Evolutionary conservation across 345 rosid species (phyloP).

Genomic region (Eucalyptus virginea): DNA sequence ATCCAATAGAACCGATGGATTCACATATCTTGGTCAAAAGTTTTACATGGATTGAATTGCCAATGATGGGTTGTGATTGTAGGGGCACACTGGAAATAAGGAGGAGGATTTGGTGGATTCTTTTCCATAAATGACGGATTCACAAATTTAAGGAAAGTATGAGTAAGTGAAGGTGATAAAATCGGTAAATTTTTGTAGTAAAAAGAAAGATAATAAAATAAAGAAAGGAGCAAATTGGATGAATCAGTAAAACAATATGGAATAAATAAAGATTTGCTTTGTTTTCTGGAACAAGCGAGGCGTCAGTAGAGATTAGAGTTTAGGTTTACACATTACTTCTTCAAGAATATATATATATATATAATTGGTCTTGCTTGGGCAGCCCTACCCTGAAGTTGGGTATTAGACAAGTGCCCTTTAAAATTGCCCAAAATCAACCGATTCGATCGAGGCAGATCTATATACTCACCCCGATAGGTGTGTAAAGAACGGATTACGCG

Average conservation of each 20-base stretch:
- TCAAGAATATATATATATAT: no score
- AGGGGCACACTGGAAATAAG: background rate
- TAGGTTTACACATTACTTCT: background rate
- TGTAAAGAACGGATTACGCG: background rate
- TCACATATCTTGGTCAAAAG: no score
- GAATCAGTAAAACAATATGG: background rate
- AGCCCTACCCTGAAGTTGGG: fast-evolving
- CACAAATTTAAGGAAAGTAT: background rate
- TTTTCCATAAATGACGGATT: background rate
- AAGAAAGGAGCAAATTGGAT: background rate
- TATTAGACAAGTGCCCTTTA: fast-evolving
- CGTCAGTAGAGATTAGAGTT: background rate
- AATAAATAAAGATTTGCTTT: background rate
- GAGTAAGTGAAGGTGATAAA: no score
- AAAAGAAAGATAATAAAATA: no score
- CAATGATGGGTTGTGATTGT: background rate
- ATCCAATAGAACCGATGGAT: background rate
- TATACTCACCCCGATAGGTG: background rate
- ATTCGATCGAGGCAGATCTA: fast-evolving
- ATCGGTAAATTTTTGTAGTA: no score
- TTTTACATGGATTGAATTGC: background rate
- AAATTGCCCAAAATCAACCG: fast-evolving
- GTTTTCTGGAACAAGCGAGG: fast-evolving
- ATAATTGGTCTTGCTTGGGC: background rate
- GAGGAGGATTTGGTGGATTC: background rate